Percentiles rank a stretch among this genome's conserved stretches.
These are phyloP conservation scores for Saturnispora ahearnii DNA, from an alignment of 805 yeast species.

Conservation along the genomic window DNA sequence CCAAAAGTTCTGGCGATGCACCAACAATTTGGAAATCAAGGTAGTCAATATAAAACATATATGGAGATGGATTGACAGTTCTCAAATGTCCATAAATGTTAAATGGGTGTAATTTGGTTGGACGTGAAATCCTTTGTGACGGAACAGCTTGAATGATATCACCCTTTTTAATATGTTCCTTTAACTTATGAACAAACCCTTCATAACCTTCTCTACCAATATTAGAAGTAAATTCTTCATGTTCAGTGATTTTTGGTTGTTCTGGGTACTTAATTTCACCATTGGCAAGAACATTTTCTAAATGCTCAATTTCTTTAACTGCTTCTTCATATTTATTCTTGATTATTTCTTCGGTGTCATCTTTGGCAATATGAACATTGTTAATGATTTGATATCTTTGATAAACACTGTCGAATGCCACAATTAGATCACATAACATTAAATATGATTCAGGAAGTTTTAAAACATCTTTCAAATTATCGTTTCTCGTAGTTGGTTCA, in stretches of 20 bases:
- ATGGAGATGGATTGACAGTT: conserved; percentile 96
- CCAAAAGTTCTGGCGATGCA: conserved; percentile 93
- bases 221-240: conserved; percentile 73
- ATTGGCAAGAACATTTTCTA: conserved; percentile 39
- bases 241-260: conserved; percentile 62
- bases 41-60: conserved; percentile 87
- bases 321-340: conserved; percentile 46
- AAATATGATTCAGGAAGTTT: conserved; percentile 84
- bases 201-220: conserved; percentile 94
- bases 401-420: conserved; percentile 90
- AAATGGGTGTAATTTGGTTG: conserved; percentile 92
- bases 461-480: conserved; percentile 64
- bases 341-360: conserved; percentile 26
- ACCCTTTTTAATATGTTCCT: conserved; percentile 77
- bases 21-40: conserved; percentile 92
- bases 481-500: conserved; percentile 80
- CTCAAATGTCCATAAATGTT: conserved; percentile 90
- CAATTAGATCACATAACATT: conserved; percentile 83
- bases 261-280: conserved; percentile 49
- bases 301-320: conserved; percentile 45
- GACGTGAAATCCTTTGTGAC: conserved; percentile 92
- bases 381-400: conserved; percentile 87
- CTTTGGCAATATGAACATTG: conserved; percentile 47
- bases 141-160: conserved; percentile 98
- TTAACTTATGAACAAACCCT: conserved; percentile 62